Evolutionary conservation across 306 rosid genomes (phyloP).

Genomic region (Dalbergia cultrata): DNA sequence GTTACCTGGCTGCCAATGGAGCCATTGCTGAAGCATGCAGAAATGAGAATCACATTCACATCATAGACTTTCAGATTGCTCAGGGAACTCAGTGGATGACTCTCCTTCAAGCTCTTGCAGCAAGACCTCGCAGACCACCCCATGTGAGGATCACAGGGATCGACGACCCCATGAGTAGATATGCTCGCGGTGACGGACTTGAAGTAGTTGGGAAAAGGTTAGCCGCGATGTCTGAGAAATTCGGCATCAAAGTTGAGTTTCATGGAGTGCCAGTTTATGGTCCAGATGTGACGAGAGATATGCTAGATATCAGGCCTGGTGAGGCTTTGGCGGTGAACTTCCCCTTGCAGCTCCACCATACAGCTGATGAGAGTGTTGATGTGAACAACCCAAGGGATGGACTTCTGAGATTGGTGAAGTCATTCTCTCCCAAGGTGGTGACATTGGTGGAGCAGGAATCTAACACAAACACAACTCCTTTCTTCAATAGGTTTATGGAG

Average conservation of each 20-base stretch:
- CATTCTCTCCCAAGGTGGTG: constrained; percentile 80
- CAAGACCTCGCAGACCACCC: constrained; percentile 91
- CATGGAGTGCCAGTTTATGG: constrained; percentile 79
- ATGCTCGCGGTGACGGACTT: constrained; percentile 88
- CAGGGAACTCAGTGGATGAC: constrained; percentile 93
- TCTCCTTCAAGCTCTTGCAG: constrained; percentile 97
- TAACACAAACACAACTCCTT: constrained; percentile 94
- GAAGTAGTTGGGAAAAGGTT: constrained; percentile 71
- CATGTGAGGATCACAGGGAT: constrained; percentile 88
- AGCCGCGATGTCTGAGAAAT: constrained; percentile 67
- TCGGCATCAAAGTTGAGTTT: constrained; percentile 83
- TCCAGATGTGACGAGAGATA: constrained; percentile 67
- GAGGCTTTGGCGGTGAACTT: constrained; percentile 97
- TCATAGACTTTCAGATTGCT: constrained; percentile 92
- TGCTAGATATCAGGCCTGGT: constrained; percentile 81
- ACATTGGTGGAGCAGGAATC: constrained; percentile 97
- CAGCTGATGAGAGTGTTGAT: constrained; percentile 94
- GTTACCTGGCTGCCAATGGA: constrained; percentile 99
- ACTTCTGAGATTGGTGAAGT: constrained; percentile 81
- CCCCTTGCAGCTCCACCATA: constrained; percentile 93
- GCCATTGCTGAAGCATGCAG: constrained; percentile 95
- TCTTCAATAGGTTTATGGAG: constrained; percentile 80
- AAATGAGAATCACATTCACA: constrained; percentile 85
- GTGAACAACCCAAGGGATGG: constrained; percentile 88
- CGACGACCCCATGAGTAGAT: constrained; percentile 76